Conservation (phyloP, 345 rosid genomes). For the Eutrema yunnanense region DNA sequence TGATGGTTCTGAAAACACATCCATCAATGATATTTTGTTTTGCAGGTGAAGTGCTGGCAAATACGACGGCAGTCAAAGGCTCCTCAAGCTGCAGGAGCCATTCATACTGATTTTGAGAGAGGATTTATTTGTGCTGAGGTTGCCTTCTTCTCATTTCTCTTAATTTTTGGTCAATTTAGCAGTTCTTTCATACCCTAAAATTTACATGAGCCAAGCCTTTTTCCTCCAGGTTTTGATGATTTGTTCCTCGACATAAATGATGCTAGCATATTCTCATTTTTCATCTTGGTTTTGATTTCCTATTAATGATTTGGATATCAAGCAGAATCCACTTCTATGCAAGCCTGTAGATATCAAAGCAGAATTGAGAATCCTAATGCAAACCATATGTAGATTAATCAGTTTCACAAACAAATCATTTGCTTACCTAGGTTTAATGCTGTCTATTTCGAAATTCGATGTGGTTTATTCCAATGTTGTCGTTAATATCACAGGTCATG, state of each 20-base stretch:
- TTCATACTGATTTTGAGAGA: slow-evolving; percentile 90
- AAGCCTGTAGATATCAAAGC: neutral
- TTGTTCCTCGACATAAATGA: neutral
- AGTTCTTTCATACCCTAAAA: neutral
- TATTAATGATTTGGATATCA: neutral
- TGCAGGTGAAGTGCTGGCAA: slow-evolving; percentile 98
- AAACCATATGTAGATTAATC: neutral
- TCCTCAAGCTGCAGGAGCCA: slow-evolving; percentile 97
- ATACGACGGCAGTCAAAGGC: slow-evolving; percentile 89
- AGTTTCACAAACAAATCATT: neutral
- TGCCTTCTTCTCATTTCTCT: slow-evolving; percentile 15
- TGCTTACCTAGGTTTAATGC: slow-evolving; percentile 1
- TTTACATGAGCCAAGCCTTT: neutral
- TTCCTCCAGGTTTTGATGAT: neutral
- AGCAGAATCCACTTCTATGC: neutral
- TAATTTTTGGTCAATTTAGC: neutral
- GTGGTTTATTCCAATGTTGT: slow-evolving; percentile 1
- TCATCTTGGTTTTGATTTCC: neutral
- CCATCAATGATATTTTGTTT: slow-evolving; percentile 8
- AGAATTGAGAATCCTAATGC: neutral
- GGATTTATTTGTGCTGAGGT: slow-evolving; percentile 99
- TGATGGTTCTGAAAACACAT: neutral
- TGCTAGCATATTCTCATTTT: neutral
- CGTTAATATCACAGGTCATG: slow-evolving; percentile 63
- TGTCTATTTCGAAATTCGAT: neutral